Conservation (phyloP, 2,329 filamentous ascomycete genomes). For the Aspergillus intermedius region DNA sequence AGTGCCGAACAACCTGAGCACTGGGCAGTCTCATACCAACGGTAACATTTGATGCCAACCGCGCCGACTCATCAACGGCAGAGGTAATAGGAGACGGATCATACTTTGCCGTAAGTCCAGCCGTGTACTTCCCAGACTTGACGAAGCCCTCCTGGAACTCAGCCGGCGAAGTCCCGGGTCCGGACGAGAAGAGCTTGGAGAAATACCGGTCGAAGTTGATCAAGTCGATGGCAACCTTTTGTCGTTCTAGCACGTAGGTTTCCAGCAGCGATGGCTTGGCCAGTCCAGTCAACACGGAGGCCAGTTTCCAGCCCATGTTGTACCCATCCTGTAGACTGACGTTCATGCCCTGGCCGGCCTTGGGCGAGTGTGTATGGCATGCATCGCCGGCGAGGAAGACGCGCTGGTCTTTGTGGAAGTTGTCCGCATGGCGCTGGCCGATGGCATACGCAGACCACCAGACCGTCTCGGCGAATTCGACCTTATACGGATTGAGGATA, state of each 20-base stretch:
- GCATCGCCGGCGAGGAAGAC: conserved; percentile 67
- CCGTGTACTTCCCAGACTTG: conserved; percentile 53
- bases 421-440: conserved; percentile 63
- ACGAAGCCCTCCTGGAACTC: conserved; percentile 54
- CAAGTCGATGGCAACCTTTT: conserved; percentile 50
- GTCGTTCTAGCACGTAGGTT: conserved; percentile 50
- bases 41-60: conserved; percentile 30
- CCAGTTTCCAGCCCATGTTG: conserved; percentile 57
- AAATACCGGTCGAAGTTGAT: conserved; percentile 56
- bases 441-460: conserved; percentile 71
- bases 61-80: conserved; percentile 24
- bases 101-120: conserved; percentile 54
- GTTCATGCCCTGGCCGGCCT: conserved; percentile 59
- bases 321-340: conserved; percentile 53
- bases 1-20: conserved; percentile 54
- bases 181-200: conserved; percentile 48
- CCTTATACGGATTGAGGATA: conserved; percentile 50
- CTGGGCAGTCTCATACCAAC: conserved; percentile 49
- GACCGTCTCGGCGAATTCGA: conserved; percentile 49
- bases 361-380: conserved; percentile 63
- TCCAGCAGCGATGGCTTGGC: conserved; percentile 41
- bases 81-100: conserved; percentile 44
- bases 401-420: conserved; percentile 58
- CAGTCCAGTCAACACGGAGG: conserved; percentile 41
- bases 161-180: conserved; percentile 37